These are phyloP conservation scores for Fusarium acutatum DNA, from an alignment of 2,329 filamentous ascomycete genomes.

Conservation along the genomic window DNA sequence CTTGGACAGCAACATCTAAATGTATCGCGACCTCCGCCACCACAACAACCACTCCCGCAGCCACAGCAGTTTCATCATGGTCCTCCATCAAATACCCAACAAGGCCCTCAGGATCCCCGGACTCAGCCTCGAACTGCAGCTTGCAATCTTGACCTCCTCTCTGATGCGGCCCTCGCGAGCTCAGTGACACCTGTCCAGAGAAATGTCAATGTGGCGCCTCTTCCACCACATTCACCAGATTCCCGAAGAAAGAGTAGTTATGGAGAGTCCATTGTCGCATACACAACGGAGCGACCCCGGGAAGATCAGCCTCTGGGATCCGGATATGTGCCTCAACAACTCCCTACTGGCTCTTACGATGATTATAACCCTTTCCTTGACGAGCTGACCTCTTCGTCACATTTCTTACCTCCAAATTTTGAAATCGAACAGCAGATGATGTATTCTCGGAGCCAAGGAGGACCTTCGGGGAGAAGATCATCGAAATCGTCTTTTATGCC, in stretches of 20 bases:
- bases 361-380: conserved; percentile 69
- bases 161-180: conserved; percentile 67
- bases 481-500: conserved; percentile 62
- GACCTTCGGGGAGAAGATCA: conserved; percentile 49
- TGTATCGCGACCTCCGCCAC: conserved; percentile 40
- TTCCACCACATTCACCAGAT: conserved; percentile 51
- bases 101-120: conserved; percentile 58
- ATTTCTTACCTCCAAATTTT: conserved; percentile 64
- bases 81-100: conserved; percentile 45
- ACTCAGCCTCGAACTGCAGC: conserved; percentile 56
- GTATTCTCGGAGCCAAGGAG: conserved; percentile 57
- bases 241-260: conserved; percentile 58
- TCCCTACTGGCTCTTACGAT: conserved; percentile 54
- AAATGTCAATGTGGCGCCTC: conserved; percentile 56
- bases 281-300: conserved; percentile 56
- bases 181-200: conserved; percentile 62
- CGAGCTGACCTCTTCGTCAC: conserved; percentile 62
- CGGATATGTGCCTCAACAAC: conserved; percentile 45
- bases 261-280: conserved; percentile 56
- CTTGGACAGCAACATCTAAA: conserved; percentile 52
- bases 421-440: conserved; percentile 63
- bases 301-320: conserved; percentile 56
- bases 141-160: conserved; percentile 67
- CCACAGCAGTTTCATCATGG: conserved; percentile 52
- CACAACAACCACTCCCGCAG: conserved; percentile 38